Conservation (phyloP, 2,329 filamentous ascomycete species). For the Mycocentrospora acerina region DNA sequence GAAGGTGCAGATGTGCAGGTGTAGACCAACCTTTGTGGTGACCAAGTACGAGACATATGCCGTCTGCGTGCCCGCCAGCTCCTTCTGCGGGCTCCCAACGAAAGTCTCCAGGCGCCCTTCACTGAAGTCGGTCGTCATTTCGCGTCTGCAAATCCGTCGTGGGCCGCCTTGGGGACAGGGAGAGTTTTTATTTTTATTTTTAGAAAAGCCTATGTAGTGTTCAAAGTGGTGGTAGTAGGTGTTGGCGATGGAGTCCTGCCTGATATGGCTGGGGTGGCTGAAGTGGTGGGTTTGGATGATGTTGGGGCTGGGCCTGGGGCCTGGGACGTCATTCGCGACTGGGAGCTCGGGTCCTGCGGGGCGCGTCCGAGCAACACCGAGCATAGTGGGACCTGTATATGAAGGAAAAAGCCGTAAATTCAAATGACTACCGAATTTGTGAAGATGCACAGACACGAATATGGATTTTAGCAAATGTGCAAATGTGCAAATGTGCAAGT, state of each 20-base stretch:
- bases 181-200: too few relatives aligned
- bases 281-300: slow-evolving; percentile 6
- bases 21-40: slow-evolving; percentile 70
- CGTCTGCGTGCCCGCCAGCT: slow-evolving; percentile 95
- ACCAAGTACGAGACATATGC: slow-evolving; percentile 95
- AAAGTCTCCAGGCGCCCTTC: slow-evolving; percentile 79
- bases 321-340: slow-evolving; percentile 7
- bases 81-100: slow-evolving; percentile 83
- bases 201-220: not conserved
- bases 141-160: slow-evolving; percentile 8
- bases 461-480: too few relatives aligned
- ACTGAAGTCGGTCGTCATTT: slow-evolving; percentile 40
- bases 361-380: too few relatives aligned
- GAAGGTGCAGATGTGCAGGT: not conserved
- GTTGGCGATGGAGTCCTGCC: slow-evolving; percentile 1
- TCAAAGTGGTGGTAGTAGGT: slow-evolving; percentile 2
- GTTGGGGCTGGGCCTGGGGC: slow-evolving; percentile 5
- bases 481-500: too few relatives aligned
- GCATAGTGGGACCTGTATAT: slow-evolving; percentile 2
- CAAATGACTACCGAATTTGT: too few relatives aligned
- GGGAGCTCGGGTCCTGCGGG: too few relatives aligned
- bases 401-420: too few relatives aligned
- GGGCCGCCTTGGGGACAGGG: not conserved
- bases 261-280: slow-evolving; percentile 11
- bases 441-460: too few relatives aligned